Base-by-base conservation (phyloP, 2,329 filamentous ascomycete species). In the Verticillium albo-atrum region DNA sequence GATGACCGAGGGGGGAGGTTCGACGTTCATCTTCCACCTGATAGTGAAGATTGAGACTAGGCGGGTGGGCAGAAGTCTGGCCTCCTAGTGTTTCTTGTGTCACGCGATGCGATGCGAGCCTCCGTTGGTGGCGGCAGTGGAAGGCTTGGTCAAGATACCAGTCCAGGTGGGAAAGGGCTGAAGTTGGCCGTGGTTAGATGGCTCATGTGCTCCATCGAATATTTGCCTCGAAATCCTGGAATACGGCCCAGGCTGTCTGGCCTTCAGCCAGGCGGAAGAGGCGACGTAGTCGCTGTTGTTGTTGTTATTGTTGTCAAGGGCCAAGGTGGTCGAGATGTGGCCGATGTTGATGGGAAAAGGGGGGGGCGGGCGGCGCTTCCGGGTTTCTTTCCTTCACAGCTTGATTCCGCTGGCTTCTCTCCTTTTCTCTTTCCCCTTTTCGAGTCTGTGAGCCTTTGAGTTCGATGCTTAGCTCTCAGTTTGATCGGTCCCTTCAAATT, bases 21-120 rank as follows among this genome's bases (percentile, higher is more conserved):
- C 57, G 55, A 55, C 47, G 32, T 64, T 56, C 63, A 64, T 64
- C 6, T 26, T 61, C 60, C 62, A 62, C 62, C 62, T 60, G 59
- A 54, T 37, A 63, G 59, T 59, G 61, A 63, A 54, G 35, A 23
- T 51, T n/a, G 25, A 35, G 37, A 20, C 42, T 37, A 17, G 10
- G 14, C 25, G 60, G 26, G 54, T 51, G 47, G 17, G n/a, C 14
- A 10, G 42, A 26, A 25, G n/a, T 23, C 42, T 50, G 42, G 42
- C 42, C n/a, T 50, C 20, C 42, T 10, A 10, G 20, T 12, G 23
- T 50, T n/a, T 20, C 42, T 23, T 50, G 20, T 50, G 10, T 23
- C 42, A 50, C 42, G 42, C 42, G 42, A 23, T 50, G 42, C 42
- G 42, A 50, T 50, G n/a, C 42, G 42, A 50, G 23, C 10, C 42